Evolutionary conservation across 345 rosid genomes (phyloP).

Genomic region (Rhizophora apiculata): DNA sequence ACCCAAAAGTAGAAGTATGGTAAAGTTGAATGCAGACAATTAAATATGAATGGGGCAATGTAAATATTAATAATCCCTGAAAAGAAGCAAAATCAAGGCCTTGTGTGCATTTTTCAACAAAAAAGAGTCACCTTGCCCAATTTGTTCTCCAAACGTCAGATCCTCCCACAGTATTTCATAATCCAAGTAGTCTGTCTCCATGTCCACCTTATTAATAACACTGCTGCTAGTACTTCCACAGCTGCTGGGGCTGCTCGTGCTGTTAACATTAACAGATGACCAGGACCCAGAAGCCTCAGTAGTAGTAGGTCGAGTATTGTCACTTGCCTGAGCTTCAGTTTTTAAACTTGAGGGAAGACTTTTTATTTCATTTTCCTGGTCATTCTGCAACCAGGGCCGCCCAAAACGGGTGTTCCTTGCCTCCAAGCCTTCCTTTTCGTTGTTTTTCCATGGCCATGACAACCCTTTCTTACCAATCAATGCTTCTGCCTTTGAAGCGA

Average conservation of each 20-base stretch:
- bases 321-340: slow-evolving; percentile 46
- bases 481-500: slow-evolving; percentile 78
- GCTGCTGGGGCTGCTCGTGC: slow-evolving; percentile 93
- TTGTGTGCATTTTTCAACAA: background rate
- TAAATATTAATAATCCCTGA: background rate
- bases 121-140: slow-evolving; percentile 78
- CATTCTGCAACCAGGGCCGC: slow-evolving; percentile 59
- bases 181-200: slow-evolving; percentile 72
- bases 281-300: slow-evolving; percentile 75
- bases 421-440: slow-evolving; percentile 65
- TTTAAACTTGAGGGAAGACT: slow-evolving; percentile 40
- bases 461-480: slow-evolving; percentile 84
- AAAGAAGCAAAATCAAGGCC: background rate
- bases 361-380: slow-evolving; percentile 50
- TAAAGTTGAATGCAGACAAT: too few species aligned
- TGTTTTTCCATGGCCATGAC: slow-evolving; percentile 96
- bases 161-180: slow-evolving; percentile 95
- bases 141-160: slow-evolving; percentile 73
- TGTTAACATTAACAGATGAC: slow-evolving; percentile 70
- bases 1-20: too few species aligned
- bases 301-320: slow-evolving; percentile 44
- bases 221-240: slow-evolving; percentile 80
- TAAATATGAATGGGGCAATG: too few species aligned
- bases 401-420: slow-evolving; percentile 42
- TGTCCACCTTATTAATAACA: slow-evolving; percentile 69